These are phyloP conservation scores for Nicotiana otophora DNA, from an alignment of 257 asterid genomes.

Conservation along the genomic window DNA sequence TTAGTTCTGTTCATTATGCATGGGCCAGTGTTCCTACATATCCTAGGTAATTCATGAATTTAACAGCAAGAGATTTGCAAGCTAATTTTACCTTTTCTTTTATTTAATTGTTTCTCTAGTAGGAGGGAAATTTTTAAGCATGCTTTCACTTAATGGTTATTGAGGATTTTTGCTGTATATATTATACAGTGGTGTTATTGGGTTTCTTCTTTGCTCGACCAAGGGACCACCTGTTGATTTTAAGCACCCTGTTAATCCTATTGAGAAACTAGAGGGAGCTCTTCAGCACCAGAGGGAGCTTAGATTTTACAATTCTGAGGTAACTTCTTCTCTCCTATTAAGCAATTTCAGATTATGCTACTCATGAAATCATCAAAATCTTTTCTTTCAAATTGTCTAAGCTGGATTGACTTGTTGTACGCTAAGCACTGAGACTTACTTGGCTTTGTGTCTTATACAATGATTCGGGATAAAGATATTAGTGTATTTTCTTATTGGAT, in stretches of 20 bases:
- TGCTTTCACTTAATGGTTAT: not conserved
- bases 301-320: constrained; percentile 86
- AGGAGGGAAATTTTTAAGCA: not conserved
- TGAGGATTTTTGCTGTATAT: constrained; percentile 13
- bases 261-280: constrained; percentile 77
- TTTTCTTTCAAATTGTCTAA: not conserved
- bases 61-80: not conserved
- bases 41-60: constrained; percentile 55
- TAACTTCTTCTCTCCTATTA: constrained; percentile 19
- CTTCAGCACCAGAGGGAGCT: constrained; percentile 59
- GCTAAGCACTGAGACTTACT: not conserved
- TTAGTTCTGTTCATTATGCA: constrained; percentile 88
- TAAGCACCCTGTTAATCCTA: constrained; percentile 80
- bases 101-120: not conserved
- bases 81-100: not conserved
- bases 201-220: constrained; percentile 77
- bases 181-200: constrained; percentile 73
- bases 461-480: not conserved
- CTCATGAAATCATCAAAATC: not conserved
- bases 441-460: not conserved
- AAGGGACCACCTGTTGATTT: constrained; percentile 86
- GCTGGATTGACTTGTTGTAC: not conserved
- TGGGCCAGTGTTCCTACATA: constrained; percentile 96
- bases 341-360: not conserved
- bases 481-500: not conserved